Percentiles rank a stretch among this genome's conserved stretches.
These are phyloP conservation scores for Hebeloma cylindrosporum DNA, from an alignment of 768 basidiomycete species.

Conservation along the genomic window DNA sequence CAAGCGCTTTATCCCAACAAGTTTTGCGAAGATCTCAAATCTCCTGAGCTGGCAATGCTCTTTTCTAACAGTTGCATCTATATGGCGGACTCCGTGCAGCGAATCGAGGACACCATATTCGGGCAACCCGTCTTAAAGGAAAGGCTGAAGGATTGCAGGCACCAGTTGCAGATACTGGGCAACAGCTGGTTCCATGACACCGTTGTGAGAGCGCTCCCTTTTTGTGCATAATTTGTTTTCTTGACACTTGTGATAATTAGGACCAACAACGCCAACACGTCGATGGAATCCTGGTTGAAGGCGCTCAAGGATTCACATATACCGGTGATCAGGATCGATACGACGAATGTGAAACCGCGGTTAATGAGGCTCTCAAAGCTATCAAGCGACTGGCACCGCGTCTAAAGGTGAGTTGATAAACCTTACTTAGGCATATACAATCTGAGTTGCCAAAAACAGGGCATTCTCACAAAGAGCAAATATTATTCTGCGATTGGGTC, in stretches of 20 bases:
- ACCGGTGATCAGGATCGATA: slow-evolving; percentile 73
- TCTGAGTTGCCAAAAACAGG: slow-evolving; percentile 38
- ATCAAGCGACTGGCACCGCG: slow-evolving; percentile 62
- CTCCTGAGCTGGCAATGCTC: slow-evolving; percentile 60
- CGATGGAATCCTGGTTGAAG: slow-evolving; percentile 45
- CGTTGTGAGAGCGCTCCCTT: slow-evolving; percentile 47
- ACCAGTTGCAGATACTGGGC: slow-evolving; percentile 52
- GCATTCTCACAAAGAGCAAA: slow-evolving; percentile 65
- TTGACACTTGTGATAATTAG: slow-evolving; percentile 32
- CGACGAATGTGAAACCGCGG: slow-evolving; percentile 70
- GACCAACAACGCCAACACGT: slow-evolving; percentile 46
- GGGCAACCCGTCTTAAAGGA: slow-evolving; percentile 37
- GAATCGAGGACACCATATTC: slow-evolving; percentile 33
- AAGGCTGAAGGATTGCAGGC: slow-evolving; percentile 51
- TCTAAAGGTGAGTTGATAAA: slow-evolving; percentile 62
- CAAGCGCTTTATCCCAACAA: slow-evolving; percentile 75
- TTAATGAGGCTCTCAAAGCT: slow-evolving; percentile 61
- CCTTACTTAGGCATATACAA: background rate
- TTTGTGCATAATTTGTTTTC: background rate
- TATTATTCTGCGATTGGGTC: slow-evolving; percentile 73
- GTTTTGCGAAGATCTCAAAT: slow-evolving; percentile 46
- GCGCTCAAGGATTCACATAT: slow-evolving; percentile 65
- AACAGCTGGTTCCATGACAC: slow-evolving; percentile 72
- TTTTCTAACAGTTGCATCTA: slow-evolving; percentile 83
- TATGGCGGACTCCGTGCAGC: slow-evolving; percentile 53